Evolutionary conservation across 345 rosid species (phyloP).

Genomic region (Populus nigra): DNA sequence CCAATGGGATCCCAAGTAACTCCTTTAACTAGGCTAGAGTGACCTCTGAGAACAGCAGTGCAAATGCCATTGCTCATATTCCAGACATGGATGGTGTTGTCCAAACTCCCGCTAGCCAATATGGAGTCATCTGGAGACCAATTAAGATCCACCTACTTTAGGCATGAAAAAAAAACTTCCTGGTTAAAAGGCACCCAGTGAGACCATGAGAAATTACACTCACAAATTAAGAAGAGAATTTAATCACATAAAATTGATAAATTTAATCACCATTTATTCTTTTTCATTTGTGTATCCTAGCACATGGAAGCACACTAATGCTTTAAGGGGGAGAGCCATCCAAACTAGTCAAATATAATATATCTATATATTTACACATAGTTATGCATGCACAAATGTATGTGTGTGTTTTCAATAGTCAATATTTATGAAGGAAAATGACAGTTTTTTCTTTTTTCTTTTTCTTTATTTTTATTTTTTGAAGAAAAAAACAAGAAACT

Average conservation of each 20-base stretch:
- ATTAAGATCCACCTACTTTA: constrained; percentile 99
- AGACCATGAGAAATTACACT: constrained; percentile 17
- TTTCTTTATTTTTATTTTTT: no score
- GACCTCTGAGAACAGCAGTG: constrained; percentile 96
- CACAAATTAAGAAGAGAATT: neutral
- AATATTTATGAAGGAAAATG: neutral
- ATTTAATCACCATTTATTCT: neutral
- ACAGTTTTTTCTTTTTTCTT: no score
- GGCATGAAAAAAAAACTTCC: constrained; percentile 43
- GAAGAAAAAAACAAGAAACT: neutral
- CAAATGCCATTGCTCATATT: constrained; percentile 90
- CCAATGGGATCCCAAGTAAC: constrained; percentile 99
- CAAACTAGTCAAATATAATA: neutral
- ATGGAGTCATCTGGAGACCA: constrained; percentile 99
- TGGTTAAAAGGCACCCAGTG: constrained; percentile 37
- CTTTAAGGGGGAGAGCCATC: neutral
- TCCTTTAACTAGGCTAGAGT: constrained; percentile 95
- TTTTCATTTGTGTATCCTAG: neutral
- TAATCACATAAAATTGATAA: neutral
- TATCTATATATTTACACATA: neutral
- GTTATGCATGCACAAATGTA: neutral
- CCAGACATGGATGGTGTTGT: constrained; percentile 95
- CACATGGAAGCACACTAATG: neutral
- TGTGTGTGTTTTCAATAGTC: neutral
- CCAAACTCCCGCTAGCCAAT: constrained; percentile 97